Evolutionary conservation across 768 basidiomycete genomes (phyloP).

Genomic region (Termitomyces eurrhizus): DNA sequence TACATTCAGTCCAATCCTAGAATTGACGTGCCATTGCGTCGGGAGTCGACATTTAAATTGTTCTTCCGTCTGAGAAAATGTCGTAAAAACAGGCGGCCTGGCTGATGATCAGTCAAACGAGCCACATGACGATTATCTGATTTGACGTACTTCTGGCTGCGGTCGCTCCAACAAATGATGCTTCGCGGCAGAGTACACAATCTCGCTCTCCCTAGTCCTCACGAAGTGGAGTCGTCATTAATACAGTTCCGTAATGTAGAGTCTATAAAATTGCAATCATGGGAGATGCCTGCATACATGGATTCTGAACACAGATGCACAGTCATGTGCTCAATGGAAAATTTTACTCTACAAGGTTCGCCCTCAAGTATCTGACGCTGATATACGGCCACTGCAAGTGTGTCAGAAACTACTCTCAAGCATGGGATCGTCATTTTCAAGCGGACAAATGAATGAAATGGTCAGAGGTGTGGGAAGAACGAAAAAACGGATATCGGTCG

Average conservation of each 20-base stretch:
- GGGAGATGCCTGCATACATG: neutral
- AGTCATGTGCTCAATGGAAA: neutral
- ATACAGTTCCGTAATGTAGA: neutral
- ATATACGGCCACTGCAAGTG: neutral
- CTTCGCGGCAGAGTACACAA: neutral
- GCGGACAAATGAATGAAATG: neutral
- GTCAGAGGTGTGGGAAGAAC: neutral
- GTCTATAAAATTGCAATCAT: neutral
- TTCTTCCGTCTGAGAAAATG: neutral
- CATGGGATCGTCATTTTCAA: neutral
- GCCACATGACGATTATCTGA: neutral
- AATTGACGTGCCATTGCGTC: neutral
- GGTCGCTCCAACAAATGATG: neutral
- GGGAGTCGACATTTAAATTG: neutral
- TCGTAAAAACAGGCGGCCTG: neutral
- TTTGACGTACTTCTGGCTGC: neutral
- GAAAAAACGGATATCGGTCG: too few relatives aligned
- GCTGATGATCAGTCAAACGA: neutral
- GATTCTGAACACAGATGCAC: neutral
- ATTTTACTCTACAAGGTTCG: neutral
- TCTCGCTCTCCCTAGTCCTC: too few relatives aligned
- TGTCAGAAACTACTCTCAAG: neutral
- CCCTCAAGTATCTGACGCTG: neutral
- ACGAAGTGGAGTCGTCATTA: neutral
- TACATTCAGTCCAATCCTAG: neutral